Percentiles rank a stretch among this genome's conserved stretches.
These are phyloP conservation scores for Hypoxylon rickii DNA, from an alignment of 495 filamentous ascomycete genomes.

Conservation along the genomic window DNA sequence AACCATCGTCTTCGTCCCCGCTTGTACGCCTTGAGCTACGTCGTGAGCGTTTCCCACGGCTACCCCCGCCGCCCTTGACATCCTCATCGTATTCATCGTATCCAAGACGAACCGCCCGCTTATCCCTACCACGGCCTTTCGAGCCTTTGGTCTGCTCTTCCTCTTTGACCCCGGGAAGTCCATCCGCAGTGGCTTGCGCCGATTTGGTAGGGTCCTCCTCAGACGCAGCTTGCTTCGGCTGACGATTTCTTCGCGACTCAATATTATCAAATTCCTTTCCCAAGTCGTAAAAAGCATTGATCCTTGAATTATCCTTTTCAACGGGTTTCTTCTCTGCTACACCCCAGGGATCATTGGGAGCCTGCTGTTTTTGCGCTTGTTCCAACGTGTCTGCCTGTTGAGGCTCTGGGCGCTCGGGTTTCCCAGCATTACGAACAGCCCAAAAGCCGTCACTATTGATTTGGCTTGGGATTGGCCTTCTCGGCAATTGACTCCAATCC, in stretches of 20 bases:
- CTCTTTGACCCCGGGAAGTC: not conserved
- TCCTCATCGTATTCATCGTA: not conserved
- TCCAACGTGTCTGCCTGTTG: not conserved
- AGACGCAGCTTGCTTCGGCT: not conserved
- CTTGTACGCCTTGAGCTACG: slow-evolving; percentile 9
- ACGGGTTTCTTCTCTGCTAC: not conserved
- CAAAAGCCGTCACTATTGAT: slow-evolving; percentile 17
- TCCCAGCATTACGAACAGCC: not conserved
- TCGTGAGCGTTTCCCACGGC: slow-evolving; percentile 15
- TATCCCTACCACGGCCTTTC: slow-evolving; percentile 1
- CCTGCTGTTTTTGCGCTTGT: not conserved
- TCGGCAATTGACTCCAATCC: slow-evolving; percentile 19
- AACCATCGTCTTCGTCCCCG: slow-evolving; percentile 38
- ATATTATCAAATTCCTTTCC: slow-evolving; percentile 11
- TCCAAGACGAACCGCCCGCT: not conserved
- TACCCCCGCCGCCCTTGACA: not conserved
- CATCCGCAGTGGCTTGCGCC: not conserved
- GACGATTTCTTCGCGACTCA: not conserved
- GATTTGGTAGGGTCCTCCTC: not conserved
- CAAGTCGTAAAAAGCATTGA: not conserved
- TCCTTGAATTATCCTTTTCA: not conserved
- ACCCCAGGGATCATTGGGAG: not conserved
- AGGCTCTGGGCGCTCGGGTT: not conserved
- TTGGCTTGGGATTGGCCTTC: slow-evolving; percentile 7
- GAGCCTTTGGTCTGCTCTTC: not conserved